Evolutionary conservation across 257 asterid genomes (phyloP), one percentile per base, ranked within the genome.

Genomic region (Echites panduratus): DNA sequence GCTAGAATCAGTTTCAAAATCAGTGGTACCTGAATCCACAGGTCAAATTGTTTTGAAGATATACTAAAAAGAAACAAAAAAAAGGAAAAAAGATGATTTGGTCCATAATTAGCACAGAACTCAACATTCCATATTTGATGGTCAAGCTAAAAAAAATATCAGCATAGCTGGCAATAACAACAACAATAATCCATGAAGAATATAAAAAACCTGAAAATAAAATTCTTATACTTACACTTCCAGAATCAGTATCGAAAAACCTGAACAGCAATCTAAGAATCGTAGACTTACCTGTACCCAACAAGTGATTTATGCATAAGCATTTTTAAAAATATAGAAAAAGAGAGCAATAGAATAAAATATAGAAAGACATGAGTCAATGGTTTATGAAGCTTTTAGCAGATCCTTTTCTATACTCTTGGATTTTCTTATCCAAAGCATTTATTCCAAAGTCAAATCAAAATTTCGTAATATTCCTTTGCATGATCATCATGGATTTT

Each of bases 211-310:
- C 38, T 38, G 44, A 45, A 45, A 65, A 63, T 62, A 38, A 70
- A 63, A 13, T 50, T 67, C 53, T 65, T 38, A 29, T 54, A 20
- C 97, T 94, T 87, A 95, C 98, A 76, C 64, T 73, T 81, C 99
- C 99, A 66, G 96, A 82, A 70, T 88, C 85, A 75, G 93, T 72
- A 76, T 95, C 98, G 64, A 88, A 95, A 77, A 89, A 92, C 78
- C 99, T 87, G 87, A 90, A 95, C 75, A 95, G 93, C 86, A 95
- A 81, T 85, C 99, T 92, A 58, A 95, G 85, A 78, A 95, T 92
- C 77, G 99, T 92, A 41, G 99, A 95, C 80, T 95, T 95, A 68
- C 99, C 99, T 95, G 91, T 80, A 75, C 56, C 74, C 26, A 76
- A 49, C 45, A 59, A 72, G 68, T n/a, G 79, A 50, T 68, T 70